Evolutionary conservation across 2,329 filamentous ascomycete genomes (phyloP), one percentile per base, ranked within the genome.

Genomic region (Claviceps spartinae): DNA sequence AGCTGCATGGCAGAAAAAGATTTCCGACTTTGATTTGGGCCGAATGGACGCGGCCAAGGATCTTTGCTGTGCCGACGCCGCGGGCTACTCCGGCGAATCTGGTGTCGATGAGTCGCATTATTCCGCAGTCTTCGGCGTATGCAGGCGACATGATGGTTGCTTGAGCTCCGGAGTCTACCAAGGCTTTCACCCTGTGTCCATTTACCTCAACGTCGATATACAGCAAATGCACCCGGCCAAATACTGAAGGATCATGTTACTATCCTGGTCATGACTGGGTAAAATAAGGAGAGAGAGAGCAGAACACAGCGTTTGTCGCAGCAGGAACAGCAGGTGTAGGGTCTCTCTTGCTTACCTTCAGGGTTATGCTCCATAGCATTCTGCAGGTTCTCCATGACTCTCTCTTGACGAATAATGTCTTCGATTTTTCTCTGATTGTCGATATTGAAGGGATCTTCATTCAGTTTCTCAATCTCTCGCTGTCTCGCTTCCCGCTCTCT

Each of bases 141-240:
- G 82, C 77, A 5, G 93, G 93, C 5, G 91, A 97, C 93, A 98
- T 98, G 72, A 98, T 96, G 49, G 93, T 98, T 26, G 91, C 89
- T 71, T 98, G 93, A 24, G 93, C 93, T 55, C 93, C 93, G 2
- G 93, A 97, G 67, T 98, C 93, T 54, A 98, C 93, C 59, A 98
- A 85, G 2, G 91, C 93, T 72, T 96, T 97, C 61, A 98, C 84
- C 53, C 86, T 87, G 60, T 88, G 79, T 13, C 87, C 85, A 67
- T 98, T 98, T 61, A 98, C 93, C 66, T 94, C 87, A 55, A 95
- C 90, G 63, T 94, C 83, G 59, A 97, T 86, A 69, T 98, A 98
- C 47, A 98, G 80, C 83, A 98, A 93, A 60, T 91, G 89, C 42
- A 98, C 93, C 60, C 86, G 81, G 51, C 88, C 93, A 64, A 98